Evolutionary conservation across 2,329 filamentous ascomycete species (phyloP).

Genomic region (Fusarium transvaalense): DNA sequence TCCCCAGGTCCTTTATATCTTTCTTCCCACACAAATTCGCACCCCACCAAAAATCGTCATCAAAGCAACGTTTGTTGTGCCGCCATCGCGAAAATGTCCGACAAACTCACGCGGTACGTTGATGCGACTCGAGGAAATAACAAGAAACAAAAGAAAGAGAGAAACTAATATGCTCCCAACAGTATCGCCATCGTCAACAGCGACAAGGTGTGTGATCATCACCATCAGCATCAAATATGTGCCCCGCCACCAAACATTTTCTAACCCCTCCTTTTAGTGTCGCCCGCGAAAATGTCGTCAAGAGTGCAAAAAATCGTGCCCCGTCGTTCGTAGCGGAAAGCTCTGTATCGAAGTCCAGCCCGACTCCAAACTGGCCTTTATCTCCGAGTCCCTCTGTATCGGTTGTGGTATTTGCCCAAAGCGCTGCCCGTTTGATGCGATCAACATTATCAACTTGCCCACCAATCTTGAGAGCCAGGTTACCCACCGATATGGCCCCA

Average conservation of each 20-base stretch:
- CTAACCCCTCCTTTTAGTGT: conserved; percentile 53
- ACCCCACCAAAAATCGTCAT: conserved; percentile 37
- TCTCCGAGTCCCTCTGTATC: conserved; percentile 95
- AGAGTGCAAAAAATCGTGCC: conserved; percentile 99
- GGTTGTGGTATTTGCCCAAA: conserved; percentile 99
- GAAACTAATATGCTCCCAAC: conserved; percentile 47
- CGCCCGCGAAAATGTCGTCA: conserved; percentile 84
- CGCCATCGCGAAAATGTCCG: conserved; percentile 74
- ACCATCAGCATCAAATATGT: conserved; percentile 29
- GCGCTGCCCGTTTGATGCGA: conserved; percentile 98
- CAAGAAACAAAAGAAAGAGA: neutral
- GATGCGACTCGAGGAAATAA: neutral
- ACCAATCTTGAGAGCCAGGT: conserved; percentile 99
- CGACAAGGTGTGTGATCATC: conserved; percentile 76
- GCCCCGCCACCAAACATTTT: conserved; percentile 48
- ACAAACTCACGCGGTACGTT: conserved; percentile 92
- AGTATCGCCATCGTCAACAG: conserved; percentile 99
- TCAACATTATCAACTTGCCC: conserved; percentile 99
- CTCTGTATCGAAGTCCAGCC: conserved; percentile 94
- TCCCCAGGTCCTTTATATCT: conserved; percentile 5
- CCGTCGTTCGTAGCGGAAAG: conserved; percentile 97
- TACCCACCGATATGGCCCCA: conserved; percentile 98
- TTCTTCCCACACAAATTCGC: conserved; percentile 27
- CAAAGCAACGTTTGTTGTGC: conserved; percentile 38
- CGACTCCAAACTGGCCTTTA: conserved; percentile 95